Evolutionary conservation across 768 basidiomycete genomes (phyloP), one percentile per base, ranked within the genome.

Genomic region (Boletus huronensis): DNA sequence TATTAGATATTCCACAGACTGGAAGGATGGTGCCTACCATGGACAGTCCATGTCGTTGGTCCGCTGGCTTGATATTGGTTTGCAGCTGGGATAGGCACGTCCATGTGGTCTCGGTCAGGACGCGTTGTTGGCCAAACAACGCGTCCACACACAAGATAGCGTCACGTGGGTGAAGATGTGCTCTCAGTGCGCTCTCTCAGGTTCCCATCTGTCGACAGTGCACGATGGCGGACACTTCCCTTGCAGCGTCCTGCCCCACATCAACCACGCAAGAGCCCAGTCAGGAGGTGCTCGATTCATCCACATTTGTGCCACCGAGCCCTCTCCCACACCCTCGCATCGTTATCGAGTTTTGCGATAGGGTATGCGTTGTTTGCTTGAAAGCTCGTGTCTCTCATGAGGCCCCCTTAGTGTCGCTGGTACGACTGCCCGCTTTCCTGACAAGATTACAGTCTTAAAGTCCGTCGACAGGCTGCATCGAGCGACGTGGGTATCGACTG

Each of bases 401-500:
- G 44, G 35, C 25, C 39, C 38, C 21, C 57, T 41, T 57, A 90
- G 87, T 93, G 92, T 70, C 86, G 88, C 70, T 94, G 90, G 90
- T 90, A 67, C 67, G 80, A 54, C n/a, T 50, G 21, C 29, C 26
- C 46, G 41, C 16, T 38, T 7, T 10, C 10, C 17, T 43, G 40
- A 54, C 17, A 48, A 35, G 25, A 29, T 11, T 23, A 0, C 23
- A 3, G 23, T 40, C 41, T 58, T 11, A 56, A 47, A 21, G 11
- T 41, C 10, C 17, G 14, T 46, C 43, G 41, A 40, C 48, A 95
- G 94, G 94, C 79, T 94, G 36, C 93, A 95, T 62, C 81, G 94
- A 62, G 94, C 95, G 31, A 85, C 83, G 11, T 98, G 95, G 95
- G 80, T 86, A n/a, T 88, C 91, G 57, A 97, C 94, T 0, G 95